These are phyloP conservation scores for Gossypium australe DNA, from an alignment of 345 rosid genomes.

Conservation along the genomic window DNA sequence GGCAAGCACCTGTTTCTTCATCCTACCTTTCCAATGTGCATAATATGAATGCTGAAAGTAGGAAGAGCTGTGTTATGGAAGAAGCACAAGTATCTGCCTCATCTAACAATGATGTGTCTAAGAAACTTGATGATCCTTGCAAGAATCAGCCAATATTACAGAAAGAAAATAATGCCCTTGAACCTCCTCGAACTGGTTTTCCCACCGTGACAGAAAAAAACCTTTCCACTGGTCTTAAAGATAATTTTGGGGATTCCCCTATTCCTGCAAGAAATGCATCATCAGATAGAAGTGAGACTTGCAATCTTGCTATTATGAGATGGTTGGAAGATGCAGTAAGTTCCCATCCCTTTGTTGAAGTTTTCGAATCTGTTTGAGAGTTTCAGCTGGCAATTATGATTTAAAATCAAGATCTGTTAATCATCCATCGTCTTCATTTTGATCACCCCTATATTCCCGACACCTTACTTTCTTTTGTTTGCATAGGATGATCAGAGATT, in stretches of 20 bases:
- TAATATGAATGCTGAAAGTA: constrained; percentile 32
- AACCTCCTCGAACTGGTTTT: constrained; percentile 10
- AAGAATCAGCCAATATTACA: constrained; percentile 26
- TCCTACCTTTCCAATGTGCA: constrained; percentile 34
- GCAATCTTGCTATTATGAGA: constrained; percentile 22
- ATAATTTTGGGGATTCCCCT: constrained; percentile 25
- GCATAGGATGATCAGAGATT: constrained; percentile 41
- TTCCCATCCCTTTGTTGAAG: not conserved
- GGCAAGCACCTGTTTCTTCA: constrained; percentile 33
- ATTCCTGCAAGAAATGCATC: constrained; percentile 23
- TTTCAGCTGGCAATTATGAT: not conserved
- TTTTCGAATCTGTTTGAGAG: constrained; percentile 5
- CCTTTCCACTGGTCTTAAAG: constrained; percentile 16
- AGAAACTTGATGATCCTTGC: constrained; percentile 30
- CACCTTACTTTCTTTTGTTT: constrained; percentile 10
- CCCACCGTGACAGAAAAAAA: constrained; percentile 18
- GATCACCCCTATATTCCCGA: not conserved
- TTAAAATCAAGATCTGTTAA: not conserved
- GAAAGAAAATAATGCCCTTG: constrained; percentile 27
- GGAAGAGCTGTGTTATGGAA: constrained; percentile 30
- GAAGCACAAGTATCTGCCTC: constrained; percentile 25
- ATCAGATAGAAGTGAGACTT: constrained; percentile 28
- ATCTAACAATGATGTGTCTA: constrained; percentile 31
- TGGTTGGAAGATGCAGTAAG: constrained; percentile 41
- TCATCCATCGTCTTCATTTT: not conserved